Evolutionary conservation across 1,139 yeast genomes (phyloP), one percentile per base, ranked within the genome.

Genomic region (Eremothecium cymbalariae): DNA sequence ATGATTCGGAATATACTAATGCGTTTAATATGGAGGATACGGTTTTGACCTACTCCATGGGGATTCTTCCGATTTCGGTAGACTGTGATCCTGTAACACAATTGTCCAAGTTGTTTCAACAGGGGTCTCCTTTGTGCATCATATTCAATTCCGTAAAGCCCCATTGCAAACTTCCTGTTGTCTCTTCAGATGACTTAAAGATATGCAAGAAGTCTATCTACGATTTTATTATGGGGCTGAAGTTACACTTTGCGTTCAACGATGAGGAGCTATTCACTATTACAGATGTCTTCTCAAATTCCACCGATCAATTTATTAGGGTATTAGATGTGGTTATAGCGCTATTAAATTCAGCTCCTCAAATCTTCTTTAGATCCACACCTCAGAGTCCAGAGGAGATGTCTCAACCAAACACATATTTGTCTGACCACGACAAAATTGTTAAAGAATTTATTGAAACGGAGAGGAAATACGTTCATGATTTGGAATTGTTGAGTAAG

Each of bases 11-110:
- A 66, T 40, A 57, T 70, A 36, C 22, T 15, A 67, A 65, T 44
- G 32, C 38, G 14, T 28, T 36, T 11, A 41, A 35, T 18, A 50
- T 50, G 50, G 56, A 51, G 32, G 57, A 53, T 33, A 51, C 59
- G 2, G 28, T 55, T n/a, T 37, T 55, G 27, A 80, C 90, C 0
- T 80, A 77, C 57, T 71, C 83, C 20, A 80, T 84, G 28, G 93
- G 93, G 18, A 77, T 78, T 13, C 61, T 80, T 31, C 93, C 93
- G 2, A 80, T 84, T 3, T 75, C 72, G 37, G 67, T 74, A 38
- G 71, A 73, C 38, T 80, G 83, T 48, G 99, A 90, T 54, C 96
- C 98, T 2, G 96, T 84, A 2, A 85, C 96, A 1, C 88, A 85
- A 45, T 60, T 90, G 33, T 84, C 95, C 77, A 79, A 84, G 48